A percentile compares a stretch with the other conserved stretches of the same genome.
These are phyloP conservation scores for Agarophyton chilense DNA, from an alignment of 23 red algal species.

Conservation along the genomic window DNA sequence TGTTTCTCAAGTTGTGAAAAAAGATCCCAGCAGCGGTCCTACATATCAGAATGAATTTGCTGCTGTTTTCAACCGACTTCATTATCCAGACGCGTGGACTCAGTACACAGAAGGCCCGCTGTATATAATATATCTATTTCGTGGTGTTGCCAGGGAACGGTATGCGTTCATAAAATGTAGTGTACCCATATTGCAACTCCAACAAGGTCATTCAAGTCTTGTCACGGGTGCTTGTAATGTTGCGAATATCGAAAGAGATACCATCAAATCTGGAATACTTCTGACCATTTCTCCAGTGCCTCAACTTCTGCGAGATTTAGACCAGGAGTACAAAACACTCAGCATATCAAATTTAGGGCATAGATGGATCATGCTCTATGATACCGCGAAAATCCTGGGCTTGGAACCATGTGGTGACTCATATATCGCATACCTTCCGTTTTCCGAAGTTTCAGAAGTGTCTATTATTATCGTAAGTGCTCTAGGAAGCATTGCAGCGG, in stretches of 20 bases:
- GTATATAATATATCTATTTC: neutral
- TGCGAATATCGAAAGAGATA: neutral
- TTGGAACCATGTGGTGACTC: neutral
- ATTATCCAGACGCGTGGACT: too few species aligned
- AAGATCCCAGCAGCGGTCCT: neutral
- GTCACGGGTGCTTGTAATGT: neutral
- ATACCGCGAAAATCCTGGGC: neutral
- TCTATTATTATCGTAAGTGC: slow-evolving; percentile 4
- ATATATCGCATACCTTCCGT: slow-evolving; percentile 3
- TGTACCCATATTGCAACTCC: neutral
- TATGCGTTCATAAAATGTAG: neutral
- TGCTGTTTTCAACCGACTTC: too few species aligned
- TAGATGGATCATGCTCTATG: neutral
- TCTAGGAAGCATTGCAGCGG: neutral
- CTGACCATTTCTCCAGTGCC: neutral
- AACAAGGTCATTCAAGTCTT: neutral
- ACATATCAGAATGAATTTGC: neutral
- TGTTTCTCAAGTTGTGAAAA: neutral
- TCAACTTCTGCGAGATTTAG: neutral
- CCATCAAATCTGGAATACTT: neutral
- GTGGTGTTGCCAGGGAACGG: neutral
- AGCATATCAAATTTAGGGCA: neutral
- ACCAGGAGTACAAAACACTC: neutral
- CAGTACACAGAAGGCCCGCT: neutral
- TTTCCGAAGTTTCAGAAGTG: neutral